Evolutionary conservation across 2,329 filamentous ascomycete species (phyloP).

Genomic region (Colletotrichum agaves): DNA sequence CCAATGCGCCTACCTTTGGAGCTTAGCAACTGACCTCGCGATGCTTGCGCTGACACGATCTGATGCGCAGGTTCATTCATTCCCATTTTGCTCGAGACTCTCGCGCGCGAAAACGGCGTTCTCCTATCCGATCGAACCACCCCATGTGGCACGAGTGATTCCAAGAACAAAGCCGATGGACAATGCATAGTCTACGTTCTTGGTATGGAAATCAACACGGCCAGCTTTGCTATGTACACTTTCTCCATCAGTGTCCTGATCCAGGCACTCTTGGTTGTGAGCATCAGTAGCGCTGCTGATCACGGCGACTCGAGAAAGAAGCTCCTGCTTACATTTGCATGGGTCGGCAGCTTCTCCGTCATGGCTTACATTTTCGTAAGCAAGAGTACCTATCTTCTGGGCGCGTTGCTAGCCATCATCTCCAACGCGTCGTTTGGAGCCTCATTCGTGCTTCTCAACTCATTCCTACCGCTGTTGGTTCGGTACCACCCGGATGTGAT

Average conservation of each 20-base stretch:
- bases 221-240: conserved; percentile 98
- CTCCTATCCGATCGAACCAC: conserved; percentile 80
- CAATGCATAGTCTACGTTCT: conserved; percentile 88
- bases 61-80: conserved; percentile 81
- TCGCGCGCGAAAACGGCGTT: conserved; percentile 92
- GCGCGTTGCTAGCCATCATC: conserved; percentile 85
- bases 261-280: conserved; percentile 91
- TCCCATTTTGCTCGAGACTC: conserved; percentile 91
- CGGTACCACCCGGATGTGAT: conserved; percentile 76
- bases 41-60: conserved; percentile 24
- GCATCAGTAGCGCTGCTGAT: conserved; percentile 95
- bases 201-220: conserved; percentile 90
- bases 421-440: conserved; percentile 95
- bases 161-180: conserved; percentile 58
- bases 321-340: conserved; percentile 85
- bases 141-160: conserved; percentile 76
- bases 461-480: conserved; percentile 91
- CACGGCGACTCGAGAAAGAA: conserved; percentile 93
- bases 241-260: conserved; percentile 92
- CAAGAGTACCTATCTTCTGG: conserved; percentile 81
- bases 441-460: conserved; percentile 95
- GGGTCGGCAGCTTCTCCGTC: conserved; percentile 81
- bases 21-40: not conserved
- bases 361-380: conserved; percentile 89
- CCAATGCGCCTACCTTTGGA: not conserved